Evolutionary conservation across 306 rosid genomes (phyloP), one percentile per base, ranked within the genome.

Genomic region (Inga oerstediana): DNA sequence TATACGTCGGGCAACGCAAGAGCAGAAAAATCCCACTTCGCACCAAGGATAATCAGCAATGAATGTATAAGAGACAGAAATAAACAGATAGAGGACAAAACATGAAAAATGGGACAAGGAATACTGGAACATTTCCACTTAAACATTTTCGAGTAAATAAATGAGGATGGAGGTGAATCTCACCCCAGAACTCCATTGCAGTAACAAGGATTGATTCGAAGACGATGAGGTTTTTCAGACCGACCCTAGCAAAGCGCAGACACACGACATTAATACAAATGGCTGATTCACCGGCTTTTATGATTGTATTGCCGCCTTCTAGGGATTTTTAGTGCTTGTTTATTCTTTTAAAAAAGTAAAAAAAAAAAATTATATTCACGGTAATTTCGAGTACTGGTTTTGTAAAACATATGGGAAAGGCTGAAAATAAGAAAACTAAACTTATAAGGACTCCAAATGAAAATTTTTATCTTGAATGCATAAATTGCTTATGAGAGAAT

Each of bases 111-210:
- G 15, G 37, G 17, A 44, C 56, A 44, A 49, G 11, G 56, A 71
- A 71, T 20, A 13, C 9, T 70, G 4, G 16, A 71, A 43, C 75
- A 10, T 41, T 70, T 69, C 4, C 75, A 70, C 8, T 2, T 16
- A 66, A 66, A 16, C 44, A 16, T 67, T 67, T 32, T n/a, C n/a
- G n/a, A n/a, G n/a, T n/a, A 43, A 24, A 8, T 32, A 8, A 16
- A 24, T 22, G 34, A 65, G 45, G n/a, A 72, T 3, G 35, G 35
- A 71, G 37, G 43, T 41, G 49, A 76, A 62, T 10, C 75, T 85
- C 82, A 94, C 98, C 98, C 98, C 98, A 94, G 72, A 94, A 94
- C 88, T 88, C 91, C 93, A 89, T 92, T 66, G 80, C 59, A 44
- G 67, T 3, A 15, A 72, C 51, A 13, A 10, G 72, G 76, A 72